Percentiles rank a stretch among this genome's conserved stretches.
Evolutionary conservation across 2,329 filamentous ascomycete species (phyloP).

Genomic region (Penicillium occitanis): DNA sequence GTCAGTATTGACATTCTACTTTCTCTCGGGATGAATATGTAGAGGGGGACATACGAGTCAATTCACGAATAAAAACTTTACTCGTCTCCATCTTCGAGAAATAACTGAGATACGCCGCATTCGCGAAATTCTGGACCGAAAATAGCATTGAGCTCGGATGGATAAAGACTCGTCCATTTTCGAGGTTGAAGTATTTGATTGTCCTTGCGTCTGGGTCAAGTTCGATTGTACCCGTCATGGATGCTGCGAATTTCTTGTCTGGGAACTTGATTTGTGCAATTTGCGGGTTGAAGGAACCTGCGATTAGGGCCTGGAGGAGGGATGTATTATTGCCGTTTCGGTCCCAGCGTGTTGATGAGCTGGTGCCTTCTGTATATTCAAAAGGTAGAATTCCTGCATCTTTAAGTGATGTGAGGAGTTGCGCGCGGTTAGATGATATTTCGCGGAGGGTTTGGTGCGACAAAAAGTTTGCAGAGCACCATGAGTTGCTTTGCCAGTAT

Average conservation of each 20-base stretch:
- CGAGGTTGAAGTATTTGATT: slow-evolving; percentile 89
- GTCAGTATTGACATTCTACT: background rate
- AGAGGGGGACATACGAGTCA: slow-evolving; percentile 68
- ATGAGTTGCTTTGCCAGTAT: slow-evolving; percentile 55
- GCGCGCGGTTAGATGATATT: slow-evolving; percentile 79
- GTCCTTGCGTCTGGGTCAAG: slow-evolving; percentile 87
- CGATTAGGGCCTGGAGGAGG: slow-evolving; percentile 68
- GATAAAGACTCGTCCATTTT: slow-evolving; percentile 84
- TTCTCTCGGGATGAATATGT: background rate
- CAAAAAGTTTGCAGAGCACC: slow-evolving; percentile 84
- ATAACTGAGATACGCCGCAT: slow-evolving; percentile 78
- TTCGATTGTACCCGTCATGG: slow-evolving; percentile 84
- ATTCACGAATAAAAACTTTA: slow-evolving; percentile 87
- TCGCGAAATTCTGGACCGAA: slow-evolving; percentile 72
- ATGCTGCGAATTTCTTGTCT: slow-evolving; percentile 89
- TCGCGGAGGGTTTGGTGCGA: slow-evolving; percentile 81
- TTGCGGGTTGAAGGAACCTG: slow-evolving; percentile 77
- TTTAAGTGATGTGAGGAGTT: slow-evolving; percentile 81
- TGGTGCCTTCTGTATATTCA: slow-evolving; percentile 44
- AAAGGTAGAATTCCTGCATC: slow-evolving; percentile 76
- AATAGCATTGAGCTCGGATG: slow-evolving; percentile 89
- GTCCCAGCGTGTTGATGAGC: slow-evolving; percentile 44
- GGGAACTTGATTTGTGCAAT: slow-evolving; percentile 90
- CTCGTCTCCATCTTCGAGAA: slow-evolving; percentile 89
- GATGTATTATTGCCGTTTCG: slow-evolving; percentile 39